Evolutionary conservation across 2,329 filamentous ascomycete species (phyloP), one percentile per base, ranked within the genome.

Genomic region (Cercospora beticola): DNA sequence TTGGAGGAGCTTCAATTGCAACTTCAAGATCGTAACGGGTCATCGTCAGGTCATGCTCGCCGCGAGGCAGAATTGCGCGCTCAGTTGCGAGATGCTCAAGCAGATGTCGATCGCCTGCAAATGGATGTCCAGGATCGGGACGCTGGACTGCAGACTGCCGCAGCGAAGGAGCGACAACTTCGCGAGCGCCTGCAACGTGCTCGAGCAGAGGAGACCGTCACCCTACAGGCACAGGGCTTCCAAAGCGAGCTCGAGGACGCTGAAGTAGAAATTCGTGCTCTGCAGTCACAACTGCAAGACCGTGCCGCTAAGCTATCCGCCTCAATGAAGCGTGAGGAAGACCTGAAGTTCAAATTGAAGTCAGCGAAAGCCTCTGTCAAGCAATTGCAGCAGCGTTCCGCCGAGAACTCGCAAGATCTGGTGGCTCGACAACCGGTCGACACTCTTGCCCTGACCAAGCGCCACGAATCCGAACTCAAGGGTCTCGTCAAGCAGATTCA

Each of bases 401-500:
- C 83, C 30, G 62, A 74, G 65, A 84, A 89, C 59, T 84, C 88
- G 59, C 52, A 58, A 28, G 62, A 65, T 16, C 31, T 59, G 9
- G 26, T 65, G 16, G 33, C 49, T 7, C 18, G 21, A 10, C 62
- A 30, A 5, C 40, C 60, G 14, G 40, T 23, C 6, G 52, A 65
- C 26, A 65, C 33, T 28, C 52, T 57, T 5, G 86, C 88, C 66
- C 88, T 90, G 57, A 89, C 93, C 75, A 88, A 87, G 73, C 84
- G 87, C 56, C 92, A 95, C 78, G 83, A 85, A 75, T 89, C 89
- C 79, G 92, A 96, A 81, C 83, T 97, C 64, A 88, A 89, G 73
- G 94, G 94, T 18, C 85, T 98, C 77, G 87, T 88, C 64, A 91
- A 95, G 82, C 94, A 98, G 81, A 94, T 98, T 78, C 88, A 93